Evolutionary conservation across 2,329 filamentous ascomycete species (phyloP).

Genomic region (Nemania sp.): DNA sequence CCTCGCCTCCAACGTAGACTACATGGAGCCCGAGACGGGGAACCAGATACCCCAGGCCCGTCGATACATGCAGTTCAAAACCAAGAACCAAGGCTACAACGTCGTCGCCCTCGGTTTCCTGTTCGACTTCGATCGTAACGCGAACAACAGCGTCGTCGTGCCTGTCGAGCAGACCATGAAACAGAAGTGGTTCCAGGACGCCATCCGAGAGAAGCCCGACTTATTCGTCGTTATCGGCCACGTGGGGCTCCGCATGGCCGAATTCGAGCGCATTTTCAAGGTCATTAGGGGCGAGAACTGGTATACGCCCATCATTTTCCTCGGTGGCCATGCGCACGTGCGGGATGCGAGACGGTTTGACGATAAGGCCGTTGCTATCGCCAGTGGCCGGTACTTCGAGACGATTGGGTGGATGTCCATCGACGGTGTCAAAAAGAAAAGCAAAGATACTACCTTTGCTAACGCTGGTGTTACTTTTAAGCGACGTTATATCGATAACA

Average conservation of each 20-base stretch:
- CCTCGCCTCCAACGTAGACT: constrained; percentile 91
- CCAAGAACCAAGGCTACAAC: constrained; percentile 82
- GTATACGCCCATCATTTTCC: constrained; percentile 86
- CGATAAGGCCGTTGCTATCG: constrained; percentile 74
- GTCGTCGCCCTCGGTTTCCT: constrained; percentile 92
- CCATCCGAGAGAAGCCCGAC: constrained; percentile 83
- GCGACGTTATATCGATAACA: constrained; percentile 91
- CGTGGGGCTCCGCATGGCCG: constrained; percentile 78
- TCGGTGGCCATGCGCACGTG: constrained; percentile 89
- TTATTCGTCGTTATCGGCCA: constrained; percentile 87
- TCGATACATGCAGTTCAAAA: constrained; percentile 86
- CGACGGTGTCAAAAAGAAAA: constrained; percentile 58
- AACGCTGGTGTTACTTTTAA: constrained; percentile 62
- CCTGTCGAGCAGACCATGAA: constrained; percentile 79
- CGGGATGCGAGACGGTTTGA: constrained; percentile 84
- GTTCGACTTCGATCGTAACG: constrained; percentile 90
- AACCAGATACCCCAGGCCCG: constrained; percentile 76
- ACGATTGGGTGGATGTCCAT: constrained; percentile 94
- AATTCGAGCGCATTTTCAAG: constrained; percentile 77
- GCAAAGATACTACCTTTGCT: constrained; percentile 38
- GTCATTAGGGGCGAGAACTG: constrained; percentile 77
- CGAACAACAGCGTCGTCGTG: constrained; percentile 86
- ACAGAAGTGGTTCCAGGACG: constrained; percentile 86
- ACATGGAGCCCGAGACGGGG: constrained; percentile 73
- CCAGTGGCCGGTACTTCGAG: constrained; percentile 91